Percentiles rank a stretch among this genome's conserved stretches.
phyloP scores from a whole-genome alignment of 2,329 filamentous ascomycete species.

The Epichloe brachyelytri region DNA sequence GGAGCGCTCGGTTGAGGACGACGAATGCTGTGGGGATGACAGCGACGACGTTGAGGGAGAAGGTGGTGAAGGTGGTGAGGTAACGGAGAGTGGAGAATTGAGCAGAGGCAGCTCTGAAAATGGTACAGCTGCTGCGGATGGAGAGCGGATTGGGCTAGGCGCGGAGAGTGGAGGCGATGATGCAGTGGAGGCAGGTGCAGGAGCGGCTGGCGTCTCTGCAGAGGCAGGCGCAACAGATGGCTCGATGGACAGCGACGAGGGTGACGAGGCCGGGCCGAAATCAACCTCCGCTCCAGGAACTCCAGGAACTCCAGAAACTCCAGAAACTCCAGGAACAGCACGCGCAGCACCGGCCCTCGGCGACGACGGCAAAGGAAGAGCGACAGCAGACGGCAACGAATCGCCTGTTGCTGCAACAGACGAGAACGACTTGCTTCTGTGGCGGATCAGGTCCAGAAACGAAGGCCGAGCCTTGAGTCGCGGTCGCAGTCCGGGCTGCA shows the following conservation, averaged over 20 bases:
- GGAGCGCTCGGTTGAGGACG: conserved; percentile 13
- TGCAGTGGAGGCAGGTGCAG: conserved; percentile 16
- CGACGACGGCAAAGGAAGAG: conserved; percentile 3
- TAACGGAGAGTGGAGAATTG: conserved; percentile 26
- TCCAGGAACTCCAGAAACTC: background rate
- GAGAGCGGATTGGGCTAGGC: conserved; percentile 3
- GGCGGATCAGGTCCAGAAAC: conserved; percentile 36
- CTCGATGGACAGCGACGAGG: background rate
- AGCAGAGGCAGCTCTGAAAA: conserved; percentile 24
- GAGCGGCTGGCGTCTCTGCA: background rate
- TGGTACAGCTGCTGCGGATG: conserved; percentile 9
- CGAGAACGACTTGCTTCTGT: conserved; percentile 16
- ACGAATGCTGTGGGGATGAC: conserved; percentile 14
- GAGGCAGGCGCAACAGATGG: background rate
- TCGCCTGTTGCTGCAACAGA: conserved; percentile 1
- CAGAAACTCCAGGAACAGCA: background rate
- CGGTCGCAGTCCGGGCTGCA: conserved; percentile 38
- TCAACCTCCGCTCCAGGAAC: background rate
- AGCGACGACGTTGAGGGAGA: conserved; percentile 19
- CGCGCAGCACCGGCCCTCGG: background rate
- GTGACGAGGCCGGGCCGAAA: background rate
- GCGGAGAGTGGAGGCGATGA: conserved; percentile 19
- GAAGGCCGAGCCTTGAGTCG: conserved; percentile 39
- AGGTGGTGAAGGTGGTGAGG: conserved; percentile 10
- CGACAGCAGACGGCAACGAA: background rate